Percentiles rank a stretch among this genome's conserved stretches.
Conservation (phyloP, 2,329 filamentous ascomycete genomes). For the Alternaria viburni region DNA sequence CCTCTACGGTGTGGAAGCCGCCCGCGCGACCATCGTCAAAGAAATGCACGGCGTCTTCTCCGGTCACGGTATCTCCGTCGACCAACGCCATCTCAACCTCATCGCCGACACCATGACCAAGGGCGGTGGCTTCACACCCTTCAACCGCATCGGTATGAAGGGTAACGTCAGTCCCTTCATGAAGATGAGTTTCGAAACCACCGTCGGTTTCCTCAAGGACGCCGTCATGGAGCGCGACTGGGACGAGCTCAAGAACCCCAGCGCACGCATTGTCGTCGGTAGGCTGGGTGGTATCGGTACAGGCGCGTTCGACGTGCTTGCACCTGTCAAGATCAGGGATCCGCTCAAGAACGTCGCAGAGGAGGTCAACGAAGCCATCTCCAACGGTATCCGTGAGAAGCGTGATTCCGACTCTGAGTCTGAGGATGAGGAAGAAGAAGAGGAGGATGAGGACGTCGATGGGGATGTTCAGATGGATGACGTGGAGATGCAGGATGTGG, state of each 20-base stretch:
- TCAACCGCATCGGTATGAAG: slow-evolving; percentile 87
- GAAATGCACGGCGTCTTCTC: slow-evolving; percentile 87
- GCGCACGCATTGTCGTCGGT: slow-evolving; percentile 86
- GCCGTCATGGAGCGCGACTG: slow-evolving; percentile 88
- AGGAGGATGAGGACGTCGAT: slow-evolving; percentile 9
- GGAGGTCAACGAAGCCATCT: slow-evolving; percentile 15
- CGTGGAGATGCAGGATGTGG: slow-evolving; percentile 12
- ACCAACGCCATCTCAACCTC: slow-evolving; percentile 89
- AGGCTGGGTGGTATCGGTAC: slow-evolving; percentile 83
- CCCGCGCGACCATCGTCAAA: slow-evolving; percentile 81
- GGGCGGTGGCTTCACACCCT: slow-evolving; percentile 84
- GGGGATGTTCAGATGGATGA: slow-evolving; percentile 22
- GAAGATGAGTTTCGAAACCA: slow-evolving; percentile 99
- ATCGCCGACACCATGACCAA: slow-evolving; percentile 99
- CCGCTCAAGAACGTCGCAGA: slow-evolving; percentile 28
- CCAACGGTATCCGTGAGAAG: slow-evolving; percentile 12
- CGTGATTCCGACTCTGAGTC: slow-evolving; percentile 16
- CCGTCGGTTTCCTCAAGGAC: slow-evolving; percentile 89
- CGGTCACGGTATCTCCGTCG: slow-evolving; percentile 89
- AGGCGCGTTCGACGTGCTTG: slow-evolving; percentile 86
- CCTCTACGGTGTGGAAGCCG: slow-evolving; percentile 92
- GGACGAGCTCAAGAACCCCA: slow-evolving; percentile 86
- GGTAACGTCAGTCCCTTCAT: slow-evolving; percentile 89
- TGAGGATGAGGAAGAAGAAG: slow-evolving; percentile 18
- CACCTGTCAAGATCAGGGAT: slow-evolving; percentile 38